Conservation (phyloP, 2,329 filamentous ascomycete species). For the Dactylellina parvicollis region DNA sequence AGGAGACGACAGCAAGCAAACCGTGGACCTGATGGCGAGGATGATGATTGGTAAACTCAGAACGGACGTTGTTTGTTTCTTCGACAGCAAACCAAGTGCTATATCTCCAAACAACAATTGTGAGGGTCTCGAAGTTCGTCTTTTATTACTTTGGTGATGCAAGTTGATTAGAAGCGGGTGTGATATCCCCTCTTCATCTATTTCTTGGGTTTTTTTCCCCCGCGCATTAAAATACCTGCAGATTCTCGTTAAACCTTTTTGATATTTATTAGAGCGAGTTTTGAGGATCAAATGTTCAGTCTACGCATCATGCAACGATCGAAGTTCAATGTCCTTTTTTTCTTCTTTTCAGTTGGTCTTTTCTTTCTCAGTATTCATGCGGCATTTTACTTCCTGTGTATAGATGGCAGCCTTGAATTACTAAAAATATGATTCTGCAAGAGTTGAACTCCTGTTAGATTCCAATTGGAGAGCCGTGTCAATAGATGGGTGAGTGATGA, state of each 20-base stretch:
- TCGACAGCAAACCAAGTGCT: constrained; percentile 13
- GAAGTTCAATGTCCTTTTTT: constrained; percentile 30
- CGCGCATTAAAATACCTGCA: constrained; percentile 23
- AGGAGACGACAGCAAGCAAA: constrained; percentile 79
- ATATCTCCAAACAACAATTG: constrained; percentile 11
- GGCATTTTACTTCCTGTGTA: constrained; percentile 50
- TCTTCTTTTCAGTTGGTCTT: constrained; percentile 25
- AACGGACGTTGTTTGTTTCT: constrained; percentile 25
- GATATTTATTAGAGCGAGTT: constrained; percentile 48
- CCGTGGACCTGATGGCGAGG: constrained; percentile 74
- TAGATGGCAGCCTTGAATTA: constrained; percentile 52
- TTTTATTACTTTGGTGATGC: constrained; percentile 24
- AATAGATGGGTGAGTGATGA: constrained; percentile 27
- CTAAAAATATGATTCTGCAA: constrained; percentile 49
- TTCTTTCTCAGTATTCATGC: constrained; percentile 39
- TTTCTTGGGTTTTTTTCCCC: constrained; percentile 21
- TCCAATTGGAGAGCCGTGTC: constrained; percentile 28
- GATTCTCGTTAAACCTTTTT: constrained; percentile 19
- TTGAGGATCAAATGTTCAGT: constrained; percentile 28
- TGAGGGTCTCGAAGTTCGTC: constrained; percentile 26
- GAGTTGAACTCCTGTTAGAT: constrained; percentile 27
- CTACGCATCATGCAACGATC: constrained; percentile 45
- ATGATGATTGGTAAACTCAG: constrained; percentile 67
- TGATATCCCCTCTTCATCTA: constrained; percentile 20
- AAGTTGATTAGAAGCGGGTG: constrained; percentile 35